Evolutionary conservation across 2,329 filamentous ascomycete genomes (phyloP), one percentile per base, ranked within the genome.

Genomic region (Colletotrichum melonis): DNA sequence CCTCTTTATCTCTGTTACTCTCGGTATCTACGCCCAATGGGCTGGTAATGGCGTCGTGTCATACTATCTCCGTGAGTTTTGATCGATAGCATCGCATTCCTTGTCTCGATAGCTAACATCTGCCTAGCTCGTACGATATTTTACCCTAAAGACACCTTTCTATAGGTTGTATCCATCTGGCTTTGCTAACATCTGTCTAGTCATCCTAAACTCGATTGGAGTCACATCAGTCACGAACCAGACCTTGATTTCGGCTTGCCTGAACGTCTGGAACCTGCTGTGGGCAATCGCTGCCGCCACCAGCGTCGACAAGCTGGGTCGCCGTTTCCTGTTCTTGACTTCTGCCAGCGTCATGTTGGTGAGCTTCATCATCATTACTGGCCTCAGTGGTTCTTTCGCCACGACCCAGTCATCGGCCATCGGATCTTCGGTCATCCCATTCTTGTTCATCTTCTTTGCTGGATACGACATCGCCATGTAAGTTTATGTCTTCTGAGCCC

Each of bases 401-500:
- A n/a, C 74, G 1, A 78, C 76, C 2, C 73, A 73, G 0, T 74
- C 76, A 2, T 72, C 76, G 2, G 72, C 73, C 16, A 77, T 78
- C 5, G 80, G 78, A 6, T 69, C 70, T 5, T 77, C 76, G 0
- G 81, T 84, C 1, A 78, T 85, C 7, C 78, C 79, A 0, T 82
- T 82, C 38, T 77, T 86, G 1, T 85, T 85, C 57, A 79, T 84
- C n/a, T 84, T 81, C 22, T 84, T 81, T 55, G 80, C 80, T 66
- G 80, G 79, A 67, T 75, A 75, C 46, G 73, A 75, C 32, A 63
- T 75, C 0, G 73, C 73, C 52, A 72, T 72, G 69, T 72, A 58
- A 72, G 69, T 58, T 22, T 11, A 35, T 35, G 11, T 24, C 16
- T 42, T 42, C 9, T 19, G 24, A 19, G 2, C 8, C 19, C 1